phyloP scores from a whole-genome alignment of 2,329 filamentous ascomycete genomes.

The Colletotrichum sp. region DNA sequence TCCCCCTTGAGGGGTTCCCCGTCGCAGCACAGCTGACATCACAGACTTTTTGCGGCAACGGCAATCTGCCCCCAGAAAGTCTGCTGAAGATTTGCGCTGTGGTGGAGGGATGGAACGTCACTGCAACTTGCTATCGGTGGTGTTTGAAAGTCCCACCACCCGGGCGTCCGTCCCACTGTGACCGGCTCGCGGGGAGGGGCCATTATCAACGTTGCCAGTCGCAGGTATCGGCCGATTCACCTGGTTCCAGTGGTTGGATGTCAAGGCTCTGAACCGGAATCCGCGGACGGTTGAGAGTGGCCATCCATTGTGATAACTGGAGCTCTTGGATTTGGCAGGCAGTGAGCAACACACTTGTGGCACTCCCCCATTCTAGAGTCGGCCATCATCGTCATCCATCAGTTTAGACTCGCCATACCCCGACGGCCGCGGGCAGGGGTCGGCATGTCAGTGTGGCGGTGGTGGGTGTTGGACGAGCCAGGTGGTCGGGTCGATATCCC shows the following conservation, averaged over 20 bases:
- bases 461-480: slow-evolving; percentile 13
- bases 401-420: neutral
- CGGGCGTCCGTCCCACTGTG: slow-evolving; percentile 7
- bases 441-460: neutral
- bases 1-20: neutral
- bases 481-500: slow-evolving; percentile 10
- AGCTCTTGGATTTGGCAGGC: neutral
- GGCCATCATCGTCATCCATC: neutral
- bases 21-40: slow-evolving; percentile 18
- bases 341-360: neutral
- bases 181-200: neutral
- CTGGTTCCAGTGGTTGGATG: slow-evolving; percentile 7
- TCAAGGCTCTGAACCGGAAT: neutral
- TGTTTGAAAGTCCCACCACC: slow-evolving; percentile 11
- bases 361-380: neutral
- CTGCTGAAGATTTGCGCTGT: slow-evolving; percentile 8
- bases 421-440: neutral
- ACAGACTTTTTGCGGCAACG: neutral
- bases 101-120: slow-evolving; percentile 24
- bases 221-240: slow-evolving; percentile 7
- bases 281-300: neutral
- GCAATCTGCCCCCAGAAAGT: neutral
- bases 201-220: slow-evolving; percentile 19
- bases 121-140: slow-evolving; percentile 12
- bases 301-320: neutral